Percentiles rank a stretch among this genome's conserved stretches.
Conservation (phyloP, 768 basidiomycete genomes). For the Hygrocybe coccinea region DNA sequence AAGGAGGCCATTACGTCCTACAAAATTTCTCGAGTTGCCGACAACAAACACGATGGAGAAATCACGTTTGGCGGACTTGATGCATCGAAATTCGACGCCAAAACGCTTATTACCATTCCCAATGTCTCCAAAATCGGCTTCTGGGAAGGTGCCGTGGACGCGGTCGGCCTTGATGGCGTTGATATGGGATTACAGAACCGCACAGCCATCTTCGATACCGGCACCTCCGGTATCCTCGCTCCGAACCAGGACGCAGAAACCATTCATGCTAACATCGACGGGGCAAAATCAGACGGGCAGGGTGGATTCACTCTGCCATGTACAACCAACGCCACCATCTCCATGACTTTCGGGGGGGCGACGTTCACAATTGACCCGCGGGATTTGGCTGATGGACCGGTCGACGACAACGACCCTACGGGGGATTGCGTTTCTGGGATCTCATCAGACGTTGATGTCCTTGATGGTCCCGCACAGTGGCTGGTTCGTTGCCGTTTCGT, state of each 20-base stretch:
- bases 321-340: conserved; percentile 37
- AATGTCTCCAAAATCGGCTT: conserved; percentile 69
- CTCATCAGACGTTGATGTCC: conserved; percentile 51
- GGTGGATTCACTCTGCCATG: conserved; percentile 51
- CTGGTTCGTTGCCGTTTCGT: conserved; percentile 39
- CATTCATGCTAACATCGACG: conserved; percentile 41
- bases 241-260: conserved; percentile 36
- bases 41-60: conserved; percentile 69
- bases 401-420: conserved; percentile 48
- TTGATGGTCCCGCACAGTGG: conserved; percentile 62
- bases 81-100: conserved; percentile 56
- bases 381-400: conserved; percentile 54
- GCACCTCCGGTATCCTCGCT: conserved; percentile 50
- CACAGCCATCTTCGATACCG: conserved; percentile 71
- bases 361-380: conserved; percentile 55
- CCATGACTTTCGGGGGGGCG: conserved; percentile 45
- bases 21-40: conserved; percentile 72
- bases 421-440: conserved; percentile 73
- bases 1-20: conserved; percentile 64
- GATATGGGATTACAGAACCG: conserved; percentile 50
- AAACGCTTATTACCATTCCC: conserved; percentile 51
- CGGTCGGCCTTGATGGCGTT: conserved; percentile 53
- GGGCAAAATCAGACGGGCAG: conserved; percentile 40
- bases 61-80: conserved; percentile 78
- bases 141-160: conserved; percentile 70